Percentiles rank a stretch among this genome's conserved stretches.
phyloP scores from a whole-genome alignment of 495 filamentous ascomycete genomes.

The Penicillium silybi region DNA sequence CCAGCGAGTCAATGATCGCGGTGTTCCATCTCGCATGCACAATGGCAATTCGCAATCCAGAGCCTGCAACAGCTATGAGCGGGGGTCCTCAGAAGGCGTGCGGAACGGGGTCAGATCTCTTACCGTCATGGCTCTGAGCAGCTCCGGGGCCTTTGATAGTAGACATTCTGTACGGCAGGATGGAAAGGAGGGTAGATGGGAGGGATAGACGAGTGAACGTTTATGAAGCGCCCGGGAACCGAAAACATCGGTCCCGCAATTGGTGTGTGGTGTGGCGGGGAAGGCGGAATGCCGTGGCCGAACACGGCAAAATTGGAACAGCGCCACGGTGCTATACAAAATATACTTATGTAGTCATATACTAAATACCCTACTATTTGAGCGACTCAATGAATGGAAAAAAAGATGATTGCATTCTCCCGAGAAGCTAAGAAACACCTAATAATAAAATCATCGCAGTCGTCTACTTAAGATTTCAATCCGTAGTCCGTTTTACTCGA shows the following conservation, averaged over 20 bases:
- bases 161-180: constrained; percentile 25
- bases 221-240: not conserved
- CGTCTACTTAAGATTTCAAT: constrained; percentile 19
- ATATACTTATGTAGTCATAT: not conserved
- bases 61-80: constrained; percentile 48
- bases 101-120: constrained; percentile 3
- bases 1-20: constrained; percentile 68
- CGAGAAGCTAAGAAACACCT: constrained; percentile 14
- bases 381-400: not conserved
- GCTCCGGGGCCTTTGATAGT: constrained; percentile 59
- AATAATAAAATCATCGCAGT: constrained; percentile 29
- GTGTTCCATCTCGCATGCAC: constrained; percentile 96
- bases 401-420: constrained; percentile 16
- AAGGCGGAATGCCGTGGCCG: constrained; percentile 21
- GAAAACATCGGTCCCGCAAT: constrained; percentile 25
- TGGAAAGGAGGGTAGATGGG: not conserved
- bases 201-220: not conserved
- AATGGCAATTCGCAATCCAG: constrained; percentile 83
- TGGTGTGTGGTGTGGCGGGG: constrained; percentile 10
- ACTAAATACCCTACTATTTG: not conserved
- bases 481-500: constrained; percentile 62
- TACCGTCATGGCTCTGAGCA: constrained; percentile 48
- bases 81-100: not conserved
- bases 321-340: not conserved
- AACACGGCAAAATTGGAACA: constrained; percentile 15